Conservation (phyloP, 2,329 filamentous ascomycete genomes). For the Fusarium sp. region DNA sequence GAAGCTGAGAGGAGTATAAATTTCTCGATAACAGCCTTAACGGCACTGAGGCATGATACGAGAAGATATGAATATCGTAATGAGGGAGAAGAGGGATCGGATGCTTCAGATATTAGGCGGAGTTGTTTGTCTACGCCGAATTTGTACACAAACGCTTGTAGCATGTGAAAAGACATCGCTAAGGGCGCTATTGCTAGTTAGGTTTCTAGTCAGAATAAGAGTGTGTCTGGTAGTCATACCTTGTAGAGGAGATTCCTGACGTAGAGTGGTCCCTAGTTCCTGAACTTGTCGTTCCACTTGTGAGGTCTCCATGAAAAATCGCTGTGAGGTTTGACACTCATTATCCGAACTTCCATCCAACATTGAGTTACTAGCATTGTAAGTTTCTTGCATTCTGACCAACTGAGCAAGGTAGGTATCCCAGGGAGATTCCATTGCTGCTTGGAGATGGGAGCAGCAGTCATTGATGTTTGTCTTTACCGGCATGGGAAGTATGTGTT, state of each 20-base stretch:
- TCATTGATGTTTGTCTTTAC: too few relatives aligned
- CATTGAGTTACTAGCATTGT: background rate
- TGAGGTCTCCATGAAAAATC: background rate
- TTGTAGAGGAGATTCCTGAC: slow-evolving; percentile 1
- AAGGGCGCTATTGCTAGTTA: background rate
- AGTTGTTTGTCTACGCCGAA: slow-evolving; percentile 20
- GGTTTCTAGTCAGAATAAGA: background rate
- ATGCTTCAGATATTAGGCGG: background rate
- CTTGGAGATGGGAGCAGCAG: too few relatives aligned
- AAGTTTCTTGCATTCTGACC: slow-evolving; percentile 7
- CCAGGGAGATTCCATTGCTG: background rate
- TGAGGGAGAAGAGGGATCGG: background rate
- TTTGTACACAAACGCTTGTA: slow-evolving; percentile 19
- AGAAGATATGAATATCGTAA: too few relatives aligned
- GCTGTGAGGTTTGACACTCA: background rate
- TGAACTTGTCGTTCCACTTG: slow-evolving; percentile 21
- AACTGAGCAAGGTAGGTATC: slow-evolving; percentile 11
- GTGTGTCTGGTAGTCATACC: background rate
- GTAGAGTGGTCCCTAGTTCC: background rate
- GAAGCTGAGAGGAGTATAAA: too few relatives aligned
- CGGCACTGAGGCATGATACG: too few relatives aligned
- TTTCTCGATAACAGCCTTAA: too few relatives aligned
- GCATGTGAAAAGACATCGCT: slow-evolving; percentile 8
- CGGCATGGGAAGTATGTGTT: too few relatives aligned
- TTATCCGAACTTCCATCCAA: background rate